Evolutionary conservation across 1,284 basidiomycete species (phyloP).

Genomic region (Fomes fomentarius): DNA sequence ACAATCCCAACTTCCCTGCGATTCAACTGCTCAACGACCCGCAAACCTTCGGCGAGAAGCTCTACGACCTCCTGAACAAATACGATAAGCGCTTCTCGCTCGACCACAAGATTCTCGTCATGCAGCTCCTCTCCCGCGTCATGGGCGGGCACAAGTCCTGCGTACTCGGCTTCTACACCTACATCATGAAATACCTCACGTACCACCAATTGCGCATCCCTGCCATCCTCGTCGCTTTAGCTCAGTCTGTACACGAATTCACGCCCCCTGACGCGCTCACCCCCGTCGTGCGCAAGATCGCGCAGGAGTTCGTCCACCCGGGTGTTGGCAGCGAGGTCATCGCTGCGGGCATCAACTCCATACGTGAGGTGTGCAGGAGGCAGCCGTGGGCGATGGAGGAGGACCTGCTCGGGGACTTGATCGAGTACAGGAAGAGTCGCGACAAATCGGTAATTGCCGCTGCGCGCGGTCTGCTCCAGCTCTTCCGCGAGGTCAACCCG

Average conservation of each 20-base stretch:
- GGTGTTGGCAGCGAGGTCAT: slow-evolving; percentile 97
- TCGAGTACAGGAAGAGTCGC: slow-evolving; percentile 94
- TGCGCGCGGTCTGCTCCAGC: slow-evolving; percentile 83
- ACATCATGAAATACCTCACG: slow-evolving; percentile 92
- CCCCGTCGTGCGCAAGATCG: slow-evolving; percentile 90
- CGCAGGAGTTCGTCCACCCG: slow-evolving; percentile 96
- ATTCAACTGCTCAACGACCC: slow-evolving; percentile 95
- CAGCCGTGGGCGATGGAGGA: slow-evolving; percentile 98
- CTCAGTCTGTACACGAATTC: slow-evolving; percentile 94
- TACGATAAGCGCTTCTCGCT: slow-evolving; percentile 94
- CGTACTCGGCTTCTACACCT: slow-evolving; percentile 96
- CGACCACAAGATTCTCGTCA: slow-evolving; percentile 96
- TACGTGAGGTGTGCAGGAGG: slow-evolving; percentile 89
- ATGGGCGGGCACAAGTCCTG: slow-evolving; percentile 94
- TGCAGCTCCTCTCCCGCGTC: slow-evolving; percentile 97
- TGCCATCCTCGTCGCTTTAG: slow-evolving; percentile 92
- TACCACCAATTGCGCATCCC: slow-evolving; percentile 95
- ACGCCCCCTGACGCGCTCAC: slow-evolving; percentile 93
- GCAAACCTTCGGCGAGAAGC: slow-evolving; percentile 93
- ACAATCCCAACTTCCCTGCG: slow-evolving; percentile 86
- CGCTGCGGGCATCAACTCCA: slow-evolving; percentile 93
- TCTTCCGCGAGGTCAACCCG: slow-evolving; percentile 98
- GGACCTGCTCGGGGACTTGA: slow-evolving; percentile 88
- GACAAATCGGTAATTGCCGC: slow-evolving; percentile 95
- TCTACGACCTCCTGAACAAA: slow-evolving; percentile 85